These are phyloP conservation scores for Isoetes engelmannii DNA, from an alignment of 83 land plant species.

Conservation along the genomic window DNA sequence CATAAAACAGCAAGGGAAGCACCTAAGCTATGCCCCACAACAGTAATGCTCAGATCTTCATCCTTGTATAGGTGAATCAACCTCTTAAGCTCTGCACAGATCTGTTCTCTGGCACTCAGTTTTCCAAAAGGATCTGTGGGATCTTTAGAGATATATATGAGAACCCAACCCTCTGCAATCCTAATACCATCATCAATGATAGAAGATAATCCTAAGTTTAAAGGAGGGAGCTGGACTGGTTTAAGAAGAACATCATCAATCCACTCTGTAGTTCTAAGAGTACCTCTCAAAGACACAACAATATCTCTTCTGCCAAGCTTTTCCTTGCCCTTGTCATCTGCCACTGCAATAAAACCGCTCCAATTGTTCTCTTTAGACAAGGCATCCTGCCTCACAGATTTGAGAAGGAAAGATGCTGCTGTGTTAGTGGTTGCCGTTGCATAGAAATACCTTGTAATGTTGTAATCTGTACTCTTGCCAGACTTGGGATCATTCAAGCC, in stretches of 20 bases:
- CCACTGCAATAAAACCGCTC: constrained; percentile 9
- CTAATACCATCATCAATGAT: too few relatives aligned
- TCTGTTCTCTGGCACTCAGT: constrained; percentile 1
- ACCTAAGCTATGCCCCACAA: constrained; percentile 14
- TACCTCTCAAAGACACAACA: constrained; percentile 12
- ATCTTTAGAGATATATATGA: too few relatives aligned
- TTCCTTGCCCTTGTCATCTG: background rate
- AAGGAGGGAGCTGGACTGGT: background rate
- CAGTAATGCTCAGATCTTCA: constrained; percentile 11
- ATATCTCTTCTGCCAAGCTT: constrained; percentile 1
- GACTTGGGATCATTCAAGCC: too few relatives aligned
- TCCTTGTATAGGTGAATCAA: constrained; percentile 11
- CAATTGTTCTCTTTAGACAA: background rate
- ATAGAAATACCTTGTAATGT: too few relatives aligned
- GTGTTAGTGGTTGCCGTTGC: too few relatives aligned
- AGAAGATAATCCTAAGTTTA: background rate
- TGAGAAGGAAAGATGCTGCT: too few relatives aligned
- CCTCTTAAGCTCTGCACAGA: constrained; percentile 5
- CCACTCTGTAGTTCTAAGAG: background rate
- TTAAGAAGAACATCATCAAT: constrained; percentile 2
- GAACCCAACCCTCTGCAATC: too few relatives aligned
- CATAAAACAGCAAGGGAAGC: constrained; percentile 2
- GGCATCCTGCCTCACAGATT: background rate
- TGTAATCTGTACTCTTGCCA: too few relatives aligned
- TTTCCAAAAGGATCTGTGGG: background rate